phyloP scores from a whole-genome alignment of 805 yeast genomes.

The Lachancea quebecensis region DNA sequence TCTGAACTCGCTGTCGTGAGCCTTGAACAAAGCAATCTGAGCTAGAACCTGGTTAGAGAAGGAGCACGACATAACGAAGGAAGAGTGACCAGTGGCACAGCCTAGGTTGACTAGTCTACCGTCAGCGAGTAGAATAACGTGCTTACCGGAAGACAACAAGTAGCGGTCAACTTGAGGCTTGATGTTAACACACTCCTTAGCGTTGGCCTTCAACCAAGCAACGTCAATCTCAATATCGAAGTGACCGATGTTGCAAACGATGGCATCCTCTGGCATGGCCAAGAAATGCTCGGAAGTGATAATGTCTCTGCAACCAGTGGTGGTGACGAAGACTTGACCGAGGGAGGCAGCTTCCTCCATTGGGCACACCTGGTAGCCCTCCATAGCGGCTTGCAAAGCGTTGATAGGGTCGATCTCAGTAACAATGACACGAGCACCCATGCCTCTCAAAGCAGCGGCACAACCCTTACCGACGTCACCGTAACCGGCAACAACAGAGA shows the following conservation, averaged over 20 bases:
- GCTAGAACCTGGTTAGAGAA: slow-evolving; percentile 99
- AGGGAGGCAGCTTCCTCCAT: slow-evolving; percentile 86
- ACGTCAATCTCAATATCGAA: slow-evolving; percentile 98
- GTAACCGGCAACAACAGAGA: slow-evolving; percentile 97
- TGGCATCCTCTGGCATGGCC: slow-evolving; percentile 97
- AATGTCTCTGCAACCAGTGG: slow-evolving; percentile 99
- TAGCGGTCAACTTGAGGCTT: slow-evolving; percentile 99
- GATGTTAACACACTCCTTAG: slow-evolving; percentile 89
- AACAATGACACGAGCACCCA: slow-evolving; percentile 98
- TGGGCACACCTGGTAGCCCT: slow-evolving; percentile 95
- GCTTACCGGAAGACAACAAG: slow-evolving; percentile 83
- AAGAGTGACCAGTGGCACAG: slow-evolving; percentile 99
- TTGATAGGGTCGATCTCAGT: slow-evolving; percentile 98
- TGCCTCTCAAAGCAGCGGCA: slow-evolving; percentile 96
- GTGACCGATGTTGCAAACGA: slow-evolving; percentile 99
- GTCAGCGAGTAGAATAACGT: slow-evolving; percentile 92
- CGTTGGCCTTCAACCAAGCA: slow-evolving; percentile 96
- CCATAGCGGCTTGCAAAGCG: slow-evolving; percentile 98
- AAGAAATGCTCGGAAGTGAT: slow-evolving; percentile 83
- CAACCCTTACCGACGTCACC: slow-evolving; percentile 99
- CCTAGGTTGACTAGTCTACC: slow-evolving; percentile 99
- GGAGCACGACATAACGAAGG: slow-evolving; percentile 98
- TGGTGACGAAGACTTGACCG: slow-evolving; percentile 98
- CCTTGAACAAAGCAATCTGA: slow-evolving; percentile 94
- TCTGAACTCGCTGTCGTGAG: slow-evolving; percentile 75